These are phyloP conservation scores for Cinchona pubescens DNA, from an alignment of 257 asterid species.

Conservation along the genomic window DNA sequence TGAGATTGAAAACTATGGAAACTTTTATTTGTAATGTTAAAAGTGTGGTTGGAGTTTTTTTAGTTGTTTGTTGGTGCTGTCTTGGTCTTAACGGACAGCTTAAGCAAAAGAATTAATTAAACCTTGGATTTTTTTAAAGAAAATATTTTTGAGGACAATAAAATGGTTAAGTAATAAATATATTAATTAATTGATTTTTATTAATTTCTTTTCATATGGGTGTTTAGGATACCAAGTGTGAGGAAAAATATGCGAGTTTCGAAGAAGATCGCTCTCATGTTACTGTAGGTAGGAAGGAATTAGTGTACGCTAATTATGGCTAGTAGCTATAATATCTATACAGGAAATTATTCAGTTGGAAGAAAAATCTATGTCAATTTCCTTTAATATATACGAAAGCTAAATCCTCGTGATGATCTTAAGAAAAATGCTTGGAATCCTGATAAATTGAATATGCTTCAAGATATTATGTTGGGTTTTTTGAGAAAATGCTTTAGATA, in stretches of 20 bases:
- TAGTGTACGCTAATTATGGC: background rate
- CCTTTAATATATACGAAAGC: background rate
- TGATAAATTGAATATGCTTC: background rate
- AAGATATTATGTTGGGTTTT: background rate
- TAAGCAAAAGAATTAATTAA: constrained; percentile 38
- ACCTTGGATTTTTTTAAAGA: background rate
- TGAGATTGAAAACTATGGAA: constrained; percentile 30
- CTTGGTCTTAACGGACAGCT: constrained; percentile 24
- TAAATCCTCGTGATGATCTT: background rate
- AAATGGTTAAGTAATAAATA: background rate
- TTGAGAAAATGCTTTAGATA: background rate
- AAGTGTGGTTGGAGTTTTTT: constrained; percentile 30
- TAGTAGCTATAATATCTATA: background rate
- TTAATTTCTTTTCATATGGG: background rate
- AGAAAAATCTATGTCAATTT: background rate
- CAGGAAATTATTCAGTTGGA: background rate
- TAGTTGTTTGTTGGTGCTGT: constrained; percentile 9
- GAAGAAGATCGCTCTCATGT: background rate
- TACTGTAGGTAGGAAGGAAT: background rate
- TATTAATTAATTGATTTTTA: background rate
- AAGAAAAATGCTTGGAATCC: too few relatives aligned
- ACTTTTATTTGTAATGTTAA: constrained; percentile 22
- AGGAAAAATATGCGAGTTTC: background rate
- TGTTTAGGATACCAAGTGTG: background rate
- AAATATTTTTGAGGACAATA: background rate